These are phyloP conservation scores for Limnanthes douglasii DNA, from an alignment of 345 rosid genomes.

Conservation along the genomic window DNA sequence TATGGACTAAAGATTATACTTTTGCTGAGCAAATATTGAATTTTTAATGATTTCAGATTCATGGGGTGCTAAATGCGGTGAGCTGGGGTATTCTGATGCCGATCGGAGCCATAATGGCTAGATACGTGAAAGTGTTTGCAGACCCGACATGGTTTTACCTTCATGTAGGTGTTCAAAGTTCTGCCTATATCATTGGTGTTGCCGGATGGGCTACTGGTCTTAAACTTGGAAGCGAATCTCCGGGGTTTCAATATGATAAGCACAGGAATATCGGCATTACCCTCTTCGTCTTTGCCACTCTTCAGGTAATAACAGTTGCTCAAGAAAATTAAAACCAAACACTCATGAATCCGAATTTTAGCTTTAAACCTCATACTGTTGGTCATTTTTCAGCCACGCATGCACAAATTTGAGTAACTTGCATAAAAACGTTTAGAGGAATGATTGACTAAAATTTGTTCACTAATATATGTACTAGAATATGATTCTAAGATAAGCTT, in stretches of 20 bases:
- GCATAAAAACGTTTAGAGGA: no score
- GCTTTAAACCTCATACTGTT: no score
- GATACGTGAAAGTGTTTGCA: slow-evolving; percentile 79
- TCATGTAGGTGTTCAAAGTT: slow-evolving; percentile 53
- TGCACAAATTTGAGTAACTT: no score
- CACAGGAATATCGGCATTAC: slow-evolving; percentile 67
- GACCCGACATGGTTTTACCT: slow-evolving; percentile 89
- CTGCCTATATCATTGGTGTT: slow-evolving; percentile 61
- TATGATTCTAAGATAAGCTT: not conserved
- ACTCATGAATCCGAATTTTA: no score
- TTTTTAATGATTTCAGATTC: slow-evolving; percentile 30
- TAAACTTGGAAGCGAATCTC: slow-evolving; percentile 47
- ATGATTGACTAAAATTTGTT: no score
- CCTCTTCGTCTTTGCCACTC: slow-evolving; percentile 56
- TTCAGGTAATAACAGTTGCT: slow-evolving; percentile 32
- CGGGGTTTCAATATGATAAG: slow-evolving; percentile 15
- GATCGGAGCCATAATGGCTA: slow-evolving; percentile 52
- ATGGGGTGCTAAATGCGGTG: slow-evolving; percentile 69
- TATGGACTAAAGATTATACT: not conserved
- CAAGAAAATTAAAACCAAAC: not conserved
- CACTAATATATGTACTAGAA: no score
- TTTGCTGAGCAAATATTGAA: not conserved
- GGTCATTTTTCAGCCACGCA: no score
- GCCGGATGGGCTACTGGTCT: slow-evolving; percentile 85
- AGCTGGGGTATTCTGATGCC: slow-evolving; percentile 92